Conservation (phyloP, 73 alveolate species). For the Durusdinium trenchii region DNA sequence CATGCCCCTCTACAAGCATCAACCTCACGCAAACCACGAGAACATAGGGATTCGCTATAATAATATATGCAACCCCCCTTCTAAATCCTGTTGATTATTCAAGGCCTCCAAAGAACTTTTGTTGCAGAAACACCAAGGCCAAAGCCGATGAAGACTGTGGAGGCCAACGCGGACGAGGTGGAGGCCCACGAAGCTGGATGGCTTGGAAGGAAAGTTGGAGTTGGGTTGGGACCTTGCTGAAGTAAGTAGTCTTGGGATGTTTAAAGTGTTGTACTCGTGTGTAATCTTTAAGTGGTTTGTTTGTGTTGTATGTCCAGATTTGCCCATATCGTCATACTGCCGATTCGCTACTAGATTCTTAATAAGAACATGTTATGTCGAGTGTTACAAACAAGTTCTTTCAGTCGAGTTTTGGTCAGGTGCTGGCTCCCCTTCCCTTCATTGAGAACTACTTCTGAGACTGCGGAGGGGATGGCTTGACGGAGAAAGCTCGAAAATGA, state of each 20-base stretch:
- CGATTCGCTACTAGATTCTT: too few relatives aligned
- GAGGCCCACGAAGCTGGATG: background rate
- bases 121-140: slow-evolving; percentile 21
- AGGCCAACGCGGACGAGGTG: slow-evolving; percentile 78
- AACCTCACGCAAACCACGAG: too few relatives aligned
- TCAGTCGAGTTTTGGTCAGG: background rate
- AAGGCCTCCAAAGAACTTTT: background rate
- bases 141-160: slow-evolving; percentile 63
- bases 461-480: slow-evolving; percentile 25
- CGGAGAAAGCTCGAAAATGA: background rate
- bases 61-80: background rate
- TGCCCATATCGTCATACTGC: too few relatives aligned
- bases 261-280: too few relatives aligned
- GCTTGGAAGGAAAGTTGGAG: background rate
- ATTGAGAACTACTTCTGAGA: slow-evolving; percentile 90
- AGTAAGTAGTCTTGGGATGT: too few relatives aligned
- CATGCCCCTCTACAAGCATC: too few relatives aligned
- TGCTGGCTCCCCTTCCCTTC: slow-evolving; percentile 83
- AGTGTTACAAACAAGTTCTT: background rate
- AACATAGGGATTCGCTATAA: background rate
- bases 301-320: too few relatives aligned
- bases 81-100: background rate
- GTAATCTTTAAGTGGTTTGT: too few relatives aligned
- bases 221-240: too few relatives aligned
- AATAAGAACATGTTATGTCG: too few relatives aligned